Base-by-base conservation (phyloP, 2,329 filamentous ascomycete species). In the Lasiodiplodia sp. region DNA sequence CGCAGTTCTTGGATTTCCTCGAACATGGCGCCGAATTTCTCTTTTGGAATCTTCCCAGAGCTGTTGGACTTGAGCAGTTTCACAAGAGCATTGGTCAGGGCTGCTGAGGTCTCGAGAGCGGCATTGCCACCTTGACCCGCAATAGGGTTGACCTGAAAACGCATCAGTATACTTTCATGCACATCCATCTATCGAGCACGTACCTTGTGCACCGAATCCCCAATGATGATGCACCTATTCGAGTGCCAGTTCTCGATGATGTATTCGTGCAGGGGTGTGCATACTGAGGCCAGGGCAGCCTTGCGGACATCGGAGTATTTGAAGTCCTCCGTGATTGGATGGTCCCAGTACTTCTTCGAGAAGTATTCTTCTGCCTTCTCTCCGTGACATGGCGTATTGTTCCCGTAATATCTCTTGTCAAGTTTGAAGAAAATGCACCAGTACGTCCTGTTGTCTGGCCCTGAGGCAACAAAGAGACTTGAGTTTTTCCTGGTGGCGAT, bases 201-300 rank as follows among this genome's bases (percentile, higher is more conserved):
- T 72, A 78, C 79, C 75, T 83, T 84, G 69, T 84, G 81, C 4
- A 76, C 79, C 0, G 81, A 74, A 70, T 84, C 82, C 0, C 82
- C 82, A 8, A 84, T 75, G 1, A 77, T 72, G 1, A 83, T 74
- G 3, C 81, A 77, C 16, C 82, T 72, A 16, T 76, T 73, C 44
- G 76, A 81, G 60, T 80, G 75, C 78, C 82, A 83, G 38, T 76
- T 73, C 8, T 77, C 70, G 12, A 81, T 75, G 1, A 81, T 74
- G 47, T 78, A 78, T 69, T 82, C 80, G 60, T 80, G 75, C n/a
- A 81, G 49, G 60, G 72, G 71, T 4, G 78, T 71, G 25, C 76
- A 70, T 40, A 68, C 73, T 25, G 58, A 73, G 8, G 63, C 70
- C 6, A 37, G 68, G 44, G 73, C 63, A 3, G 64, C 66, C 56